Conservation (phyloP, 257 asterid genomes). For the Salvia splendens region DNA sequence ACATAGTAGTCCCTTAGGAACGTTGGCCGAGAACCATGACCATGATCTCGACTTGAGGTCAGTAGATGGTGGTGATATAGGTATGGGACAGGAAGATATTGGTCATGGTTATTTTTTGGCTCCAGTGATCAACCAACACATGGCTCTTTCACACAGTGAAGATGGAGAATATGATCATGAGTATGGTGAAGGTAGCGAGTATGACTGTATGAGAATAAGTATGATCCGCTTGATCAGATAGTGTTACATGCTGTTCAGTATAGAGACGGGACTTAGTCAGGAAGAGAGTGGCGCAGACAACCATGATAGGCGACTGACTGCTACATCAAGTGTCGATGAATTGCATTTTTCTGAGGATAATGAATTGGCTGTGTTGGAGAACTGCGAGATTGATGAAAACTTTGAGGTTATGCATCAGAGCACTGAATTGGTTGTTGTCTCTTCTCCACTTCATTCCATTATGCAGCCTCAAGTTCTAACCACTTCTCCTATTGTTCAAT, state of each 20-base stretch:
- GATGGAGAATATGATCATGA: conserved; percentile 34
- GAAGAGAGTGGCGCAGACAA: conserved; percentile 34
- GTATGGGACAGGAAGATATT: conserved; percentile 32
- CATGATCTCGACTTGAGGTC: conserved; percentile 37
- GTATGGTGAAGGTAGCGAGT: conserved; percentile 36
- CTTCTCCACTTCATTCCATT: conserved; percentile 33
- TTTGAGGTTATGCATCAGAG: conserved; percentile 46
- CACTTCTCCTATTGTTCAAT: conserved; percentile 53
- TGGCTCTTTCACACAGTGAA: conserved; percentile 35
- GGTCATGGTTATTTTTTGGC: conserved; percentile 34
- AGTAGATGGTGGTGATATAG: conserved; percentile 29
- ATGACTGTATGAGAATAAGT: conserved; percentile 46
- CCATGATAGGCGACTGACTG: conserved; percentile 38
- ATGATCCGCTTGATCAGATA: conserved; percentile 33
- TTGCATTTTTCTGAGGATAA: conserved; percentile 41
- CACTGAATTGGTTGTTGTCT: conserved; percentile 35
- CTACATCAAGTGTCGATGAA: conserved; percentile 37
- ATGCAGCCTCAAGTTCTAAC: conserved; percentile 43
- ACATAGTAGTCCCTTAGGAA: conserved; percentile 32
- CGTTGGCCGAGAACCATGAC: conserved; percentile 34
- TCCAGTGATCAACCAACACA: conserved; percentile 33
- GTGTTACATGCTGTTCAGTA: conserved; percentile 32
- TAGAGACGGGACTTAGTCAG: conserved; percentile 31
- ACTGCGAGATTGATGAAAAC: conserved; percentile 39
- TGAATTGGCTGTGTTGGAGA: conserved; percentile 43